phyloP scores from a whole-genome alignment of 306 rosid species.

The Albizia julibrissin region DNA sequence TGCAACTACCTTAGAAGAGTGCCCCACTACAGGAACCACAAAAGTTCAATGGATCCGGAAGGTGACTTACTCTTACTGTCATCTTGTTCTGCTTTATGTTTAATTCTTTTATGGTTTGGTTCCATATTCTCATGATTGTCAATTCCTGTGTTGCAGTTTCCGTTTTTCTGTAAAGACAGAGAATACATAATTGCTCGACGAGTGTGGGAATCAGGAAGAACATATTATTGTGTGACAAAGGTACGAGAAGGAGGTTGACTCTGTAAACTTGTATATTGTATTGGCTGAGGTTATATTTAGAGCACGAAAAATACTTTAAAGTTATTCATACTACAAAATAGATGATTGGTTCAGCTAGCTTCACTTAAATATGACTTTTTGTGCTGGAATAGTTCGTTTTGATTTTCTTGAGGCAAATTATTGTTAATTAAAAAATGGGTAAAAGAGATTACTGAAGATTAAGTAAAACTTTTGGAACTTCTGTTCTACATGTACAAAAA shows the following conservation, averaged over 20 bases:
- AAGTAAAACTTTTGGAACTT: not conserved
- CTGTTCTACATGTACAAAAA: not conserved
- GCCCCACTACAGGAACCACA: conserved; percentile 62
- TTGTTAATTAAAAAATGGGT: not conserved
- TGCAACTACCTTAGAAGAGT: conserved; percentile 54
- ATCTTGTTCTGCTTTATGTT: not conserved
- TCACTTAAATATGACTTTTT: not conserved
- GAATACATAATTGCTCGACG: conserved; percentile 69
- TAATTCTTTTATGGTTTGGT: conserved; percentile 8
- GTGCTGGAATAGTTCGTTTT: not conserved
- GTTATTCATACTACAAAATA: not conserved
- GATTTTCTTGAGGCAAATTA: not conserved
- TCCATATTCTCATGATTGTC: conserved; percentile 31
- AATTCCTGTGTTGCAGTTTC: conserved; percentile 58
- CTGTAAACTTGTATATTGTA: not conserved
- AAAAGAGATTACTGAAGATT: not conserved
- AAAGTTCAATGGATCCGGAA: conserved; percentile 62
- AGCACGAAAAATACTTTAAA: not conserved
- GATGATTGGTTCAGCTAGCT: not conserved
- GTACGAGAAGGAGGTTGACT: conserved; percentile 33
- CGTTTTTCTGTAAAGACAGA: conserved; percentile 72
- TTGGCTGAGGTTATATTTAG: not conserved
- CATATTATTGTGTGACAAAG: conserved; percentile 71
- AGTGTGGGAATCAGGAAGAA: conserved; percentile 66
- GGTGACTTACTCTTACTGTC: conserved; percentile 27